phyloP scores from a whole-genome alignment of 2,329 filamentous ascomycete species.

The Sclerotinia minor region DNA sequence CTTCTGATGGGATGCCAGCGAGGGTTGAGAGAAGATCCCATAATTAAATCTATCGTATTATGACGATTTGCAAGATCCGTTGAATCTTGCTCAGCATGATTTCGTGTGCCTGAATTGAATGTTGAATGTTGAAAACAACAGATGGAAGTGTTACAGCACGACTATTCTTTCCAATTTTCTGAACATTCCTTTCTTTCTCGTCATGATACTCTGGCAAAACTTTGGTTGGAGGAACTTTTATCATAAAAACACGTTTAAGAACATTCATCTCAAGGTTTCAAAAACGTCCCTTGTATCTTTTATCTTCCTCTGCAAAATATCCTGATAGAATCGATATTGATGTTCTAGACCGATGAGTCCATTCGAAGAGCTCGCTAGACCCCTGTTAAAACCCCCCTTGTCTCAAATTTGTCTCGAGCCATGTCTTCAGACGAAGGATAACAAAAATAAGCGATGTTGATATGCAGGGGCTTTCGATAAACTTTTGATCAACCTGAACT shows the following conservation, averaged over 20 bases:
- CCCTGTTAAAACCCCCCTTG: conserved; percentile 19
- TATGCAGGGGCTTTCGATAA: background rate
- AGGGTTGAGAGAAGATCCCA: conserved; percentile 14
- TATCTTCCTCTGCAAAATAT: background rate
- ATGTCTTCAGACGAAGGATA: background rate
- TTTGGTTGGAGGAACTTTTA: conserved; percentile 4
- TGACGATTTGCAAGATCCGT: conserved; percentile 3
- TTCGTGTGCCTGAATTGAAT: background rate
- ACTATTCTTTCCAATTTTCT: too few relatives aligned
- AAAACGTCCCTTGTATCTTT: background rate
- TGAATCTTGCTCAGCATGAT: background rate
- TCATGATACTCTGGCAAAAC: too few relatives aligned
- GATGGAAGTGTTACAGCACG: background rate
- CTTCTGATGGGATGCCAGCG: conserved; percentile 32
- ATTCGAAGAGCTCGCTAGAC: background rate
- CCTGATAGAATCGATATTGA: background rate
- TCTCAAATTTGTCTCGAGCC: conserved; percentile 24
- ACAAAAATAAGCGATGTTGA: conserved; percentile 16
- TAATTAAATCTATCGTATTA: conserved; percentile 10
- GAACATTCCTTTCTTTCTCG: background rate
- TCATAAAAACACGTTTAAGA: background rate
- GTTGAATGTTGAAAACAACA: background rate
- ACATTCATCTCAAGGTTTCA: background rate
- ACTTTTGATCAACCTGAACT: background rate
- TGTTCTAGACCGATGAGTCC: background rate